Conservation (phyloP, 2,329 filamentous ascomycete genomes). For the Pestalotiopsis sp. region DNA sequence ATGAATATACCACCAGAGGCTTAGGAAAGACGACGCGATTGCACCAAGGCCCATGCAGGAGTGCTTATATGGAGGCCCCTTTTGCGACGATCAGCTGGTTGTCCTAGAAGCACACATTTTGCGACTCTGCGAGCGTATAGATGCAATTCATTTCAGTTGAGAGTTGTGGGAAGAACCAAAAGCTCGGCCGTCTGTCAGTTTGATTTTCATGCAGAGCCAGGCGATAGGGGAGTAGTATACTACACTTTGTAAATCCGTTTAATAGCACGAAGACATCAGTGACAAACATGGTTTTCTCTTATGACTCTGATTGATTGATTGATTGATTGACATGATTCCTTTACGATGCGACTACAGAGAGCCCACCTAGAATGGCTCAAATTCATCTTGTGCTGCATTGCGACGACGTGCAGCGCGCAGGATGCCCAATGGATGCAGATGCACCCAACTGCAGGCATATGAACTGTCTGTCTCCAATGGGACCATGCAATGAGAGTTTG, state of each 20-base stretch:
- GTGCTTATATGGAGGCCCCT: constrained; percentile 16
- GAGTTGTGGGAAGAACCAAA: constrained; percentile 21
- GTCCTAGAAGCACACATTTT: constrained; percentile 18
- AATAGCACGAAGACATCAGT: constrained; percentile 27
- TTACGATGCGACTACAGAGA: background rate
- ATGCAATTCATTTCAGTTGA: constrained; percentile 22
- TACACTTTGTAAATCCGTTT: constrained; percentile 37
- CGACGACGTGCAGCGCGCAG: background rate
- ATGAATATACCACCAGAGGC: constrained; percentile 16
- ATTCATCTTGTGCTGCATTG: constrained; percentile 5
- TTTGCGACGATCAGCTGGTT: constrained; percentile 21
- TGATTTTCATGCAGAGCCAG: constrained; percentile 26
- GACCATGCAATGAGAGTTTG: background rate
- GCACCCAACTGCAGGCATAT: constrained; percentile 8
- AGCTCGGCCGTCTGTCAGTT: constrained; percentile 24
- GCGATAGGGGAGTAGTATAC: constrained; percentile 32
- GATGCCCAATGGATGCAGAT: constrained; percentile 6
- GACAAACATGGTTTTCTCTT: background rate
- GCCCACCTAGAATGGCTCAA: background rate
- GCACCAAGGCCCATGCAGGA: background rate
- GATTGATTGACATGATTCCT: background rate
- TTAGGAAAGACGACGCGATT: constrained; percentile 14
- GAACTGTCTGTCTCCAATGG: constrained; percentile 1
- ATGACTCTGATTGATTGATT: background rate
- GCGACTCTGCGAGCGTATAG: constrained; percentile 20